These are phyloP conservation scores for Volvox carteri DNA, from an alignment of 163 green algal species.

Conservation along the genomic window DNA sequence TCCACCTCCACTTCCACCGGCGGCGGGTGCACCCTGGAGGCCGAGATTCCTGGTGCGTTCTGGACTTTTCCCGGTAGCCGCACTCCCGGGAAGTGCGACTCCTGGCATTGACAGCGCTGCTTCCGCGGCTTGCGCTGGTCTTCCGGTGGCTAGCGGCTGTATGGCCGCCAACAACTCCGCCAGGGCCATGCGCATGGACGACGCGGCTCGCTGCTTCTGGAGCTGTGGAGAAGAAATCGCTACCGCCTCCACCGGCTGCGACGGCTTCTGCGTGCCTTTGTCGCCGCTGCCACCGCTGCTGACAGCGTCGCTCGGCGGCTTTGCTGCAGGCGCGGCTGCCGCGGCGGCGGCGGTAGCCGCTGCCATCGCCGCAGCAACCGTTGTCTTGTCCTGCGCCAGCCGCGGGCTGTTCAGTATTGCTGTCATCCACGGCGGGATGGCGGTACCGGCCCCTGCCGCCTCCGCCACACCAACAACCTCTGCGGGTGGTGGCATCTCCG, in stretches of 20 bases:
- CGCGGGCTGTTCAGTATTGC: not conserved
- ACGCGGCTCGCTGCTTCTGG: not conserved
- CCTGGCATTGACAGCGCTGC: no score
- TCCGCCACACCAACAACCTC: not conserved
- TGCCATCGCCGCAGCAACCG: not conserved
- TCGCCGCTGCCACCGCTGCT: not conserved
- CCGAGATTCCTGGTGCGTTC: no score
- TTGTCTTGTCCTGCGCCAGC: not conserved
- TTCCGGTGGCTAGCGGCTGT: not conserved
- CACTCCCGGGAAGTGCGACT: no score
- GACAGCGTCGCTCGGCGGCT: not conserved
- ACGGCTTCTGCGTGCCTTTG: no score
- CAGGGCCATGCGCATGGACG: slow-evolving; percentile 4
- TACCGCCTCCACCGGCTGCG: not conserved
- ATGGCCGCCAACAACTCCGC: not conserved
- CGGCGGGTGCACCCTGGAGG: not conserved
- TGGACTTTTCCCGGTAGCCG: no score
- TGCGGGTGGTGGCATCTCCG: not conserved
- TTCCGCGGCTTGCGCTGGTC: not conserved
- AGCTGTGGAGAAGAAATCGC: not conserved
- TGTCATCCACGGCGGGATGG: not conserved
- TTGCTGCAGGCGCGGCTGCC: not conserved
- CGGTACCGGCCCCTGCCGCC: not conserved
- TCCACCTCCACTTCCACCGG: no score
- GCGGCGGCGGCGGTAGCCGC: not conserved